A percentile compares a stretch with the other conserved stretches of the same genome.
Evolutionary conservation across 106 monocot genomes (phyloP).

Genomic region (Phalaenopsis aphrodite): DNA sequence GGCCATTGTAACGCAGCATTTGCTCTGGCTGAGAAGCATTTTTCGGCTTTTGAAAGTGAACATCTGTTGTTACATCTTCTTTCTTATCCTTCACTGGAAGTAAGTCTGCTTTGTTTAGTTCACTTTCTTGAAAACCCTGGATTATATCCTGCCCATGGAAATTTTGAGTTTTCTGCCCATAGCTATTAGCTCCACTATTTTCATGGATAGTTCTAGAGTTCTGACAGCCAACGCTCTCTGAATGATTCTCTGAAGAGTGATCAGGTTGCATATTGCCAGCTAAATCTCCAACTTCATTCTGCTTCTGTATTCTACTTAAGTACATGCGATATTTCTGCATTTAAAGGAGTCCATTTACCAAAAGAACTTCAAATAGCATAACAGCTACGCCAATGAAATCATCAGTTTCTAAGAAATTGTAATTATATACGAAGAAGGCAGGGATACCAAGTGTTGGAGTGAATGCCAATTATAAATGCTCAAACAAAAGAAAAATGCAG

Average conservation of each 20-base stretch:
- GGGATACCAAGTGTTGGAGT: neutral
- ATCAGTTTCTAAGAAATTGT: no score
- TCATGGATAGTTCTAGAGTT: constrained; percentile 15
- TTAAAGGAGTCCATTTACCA: neutral
- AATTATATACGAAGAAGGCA: no score
- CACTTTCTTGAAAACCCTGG: constrained; percentile 17
- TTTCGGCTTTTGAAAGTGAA: constrained; percentile 11
- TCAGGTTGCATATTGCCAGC: neutral
- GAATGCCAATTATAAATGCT: neutral
- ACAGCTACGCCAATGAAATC: no score
- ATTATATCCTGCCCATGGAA: constrained; percentile 20
- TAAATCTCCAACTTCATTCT: constrained; percentile 10
- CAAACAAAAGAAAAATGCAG: neutral
- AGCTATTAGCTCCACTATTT: constrained; percentile 12
- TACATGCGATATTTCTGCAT: constrained; percentile 27
- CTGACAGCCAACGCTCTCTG: constrained; percentile 11
- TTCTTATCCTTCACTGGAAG: constrained; percentile 17
- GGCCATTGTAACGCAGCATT: constrained; percentile 29
- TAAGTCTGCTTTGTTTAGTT: constrained; percentile 13
- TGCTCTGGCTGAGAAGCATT: constrained; percentile 21
- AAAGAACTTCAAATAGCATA: no score
- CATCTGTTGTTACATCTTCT: constrained; percentile 1
- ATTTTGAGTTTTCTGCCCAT: constrained; percentile 13
- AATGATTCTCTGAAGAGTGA: constrained; percentile 10
- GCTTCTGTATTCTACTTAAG: constrained; percentile 23